phyloP scores from a whole-genome alignment of 345 rosid genomes.

The Noccaea caerulescens region DNA sequence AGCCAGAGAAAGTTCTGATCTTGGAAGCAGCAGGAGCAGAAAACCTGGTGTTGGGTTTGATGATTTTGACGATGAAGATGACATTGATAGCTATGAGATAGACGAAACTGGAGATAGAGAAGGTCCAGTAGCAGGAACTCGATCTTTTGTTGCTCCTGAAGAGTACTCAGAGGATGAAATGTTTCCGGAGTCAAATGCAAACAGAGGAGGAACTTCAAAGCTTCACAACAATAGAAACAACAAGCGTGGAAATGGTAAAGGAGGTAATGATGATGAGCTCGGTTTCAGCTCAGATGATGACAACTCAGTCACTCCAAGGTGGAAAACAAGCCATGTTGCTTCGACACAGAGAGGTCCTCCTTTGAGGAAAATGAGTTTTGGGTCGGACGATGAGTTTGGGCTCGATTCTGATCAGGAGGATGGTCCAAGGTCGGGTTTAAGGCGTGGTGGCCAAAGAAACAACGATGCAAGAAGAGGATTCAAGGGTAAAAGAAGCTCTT shows the following conservation, averaged over 20 bases:
- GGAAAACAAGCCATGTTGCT: slow-evolving; percentile 81
- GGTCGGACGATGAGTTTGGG: slow-evolving; percentile 70
- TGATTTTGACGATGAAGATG: slow-evolving; percentile 95
- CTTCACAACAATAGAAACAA: slow-evolving; percentile 44
- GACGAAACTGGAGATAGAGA: slow-evolving; percentile 53
- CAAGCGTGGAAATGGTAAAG: slow-evolving; percentile 40
- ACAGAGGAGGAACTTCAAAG: slow-evolving; percentile 39
- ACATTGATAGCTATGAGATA: slow-evolving; percentile 85
- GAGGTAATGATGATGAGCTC: slow-evolving; percentile 40
- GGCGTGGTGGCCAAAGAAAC: slow-evolving; percentile 43
- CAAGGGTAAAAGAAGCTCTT: slow-evolving; percentile 46
- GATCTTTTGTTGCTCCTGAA: slow-evolving; percentile 38
- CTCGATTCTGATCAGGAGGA: slow-evolving; percentile 62
- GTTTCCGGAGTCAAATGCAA: slow-evolving; percentile 49
- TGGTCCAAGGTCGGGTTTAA: slow-evolving; percentile 40
- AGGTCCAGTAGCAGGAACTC: slow-evolving; percentile 35
- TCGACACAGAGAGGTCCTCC: slow-evolving; percentile 47
- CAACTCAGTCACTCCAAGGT: slow-evolving; percentile 55
- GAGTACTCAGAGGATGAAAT: slow-evolving; percentile 54
- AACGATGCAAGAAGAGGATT: slow-evolving; percentile 42
- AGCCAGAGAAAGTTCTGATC: slow-evolving; percentile 54
- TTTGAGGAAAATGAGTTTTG: slow-evolving; percentile 58
- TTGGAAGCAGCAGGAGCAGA: slow-evolving; percentile 37
- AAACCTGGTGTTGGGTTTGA: slow-evolving; percentile 71
- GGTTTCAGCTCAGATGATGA: slow-evolving; percentile 66